Conservation (phyloP, 345 rosid genomes). For the Citropsis articulata region DNA sequence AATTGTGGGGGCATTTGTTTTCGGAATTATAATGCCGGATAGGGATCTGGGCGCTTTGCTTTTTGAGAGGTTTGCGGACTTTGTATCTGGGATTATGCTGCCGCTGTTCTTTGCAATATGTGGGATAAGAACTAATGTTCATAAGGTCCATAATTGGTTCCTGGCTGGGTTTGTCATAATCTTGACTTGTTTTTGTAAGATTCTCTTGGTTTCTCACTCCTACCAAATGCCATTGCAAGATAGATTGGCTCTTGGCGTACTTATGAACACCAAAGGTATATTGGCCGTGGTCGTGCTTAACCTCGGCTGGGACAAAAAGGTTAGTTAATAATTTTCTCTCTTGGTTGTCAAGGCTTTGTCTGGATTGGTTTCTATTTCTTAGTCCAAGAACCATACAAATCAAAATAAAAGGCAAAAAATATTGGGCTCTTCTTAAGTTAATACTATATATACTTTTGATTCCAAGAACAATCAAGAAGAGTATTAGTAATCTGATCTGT, state of each 20-base stretch:
- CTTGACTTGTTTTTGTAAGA: conserved; percentile 27
- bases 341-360: too few species aligned
- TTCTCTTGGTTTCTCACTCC: conserved; percentile 25
- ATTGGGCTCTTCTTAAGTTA: too few species aligned
- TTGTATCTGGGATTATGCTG: conserved; percentile 33
- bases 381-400: too few species aligned
- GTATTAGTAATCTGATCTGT: too few species aligned
- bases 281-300: conserved; percentile 35
- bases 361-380: too few species aligned
- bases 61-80: conserved; percentile 38
- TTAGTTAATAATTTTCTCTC: neutral
- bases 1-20: conserved; percentile 46
- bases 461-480: too few species aligned
- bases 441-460: too few species aligned
- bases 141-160: neutral
- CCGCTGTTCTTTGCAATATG: conserved; percentile 33
- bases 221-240: conserved; percentile 27
- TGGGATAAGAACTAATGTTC: conserved; percentile 25
- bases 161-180: neutral
- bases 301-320: conserved; percentile 33
- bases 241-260: conserved; percentile 40
- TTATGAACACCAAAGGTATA: conserved; percentile 56
- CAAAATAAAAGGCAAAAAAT: too few species aligned
- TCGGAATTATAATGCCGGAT: conserved; percentile 46
- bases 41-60: conserved; percentile 28